Base-by-base conservation (phyloP, 768 basidiomycete genomes). In the Lactarius tabidus region DNA sequence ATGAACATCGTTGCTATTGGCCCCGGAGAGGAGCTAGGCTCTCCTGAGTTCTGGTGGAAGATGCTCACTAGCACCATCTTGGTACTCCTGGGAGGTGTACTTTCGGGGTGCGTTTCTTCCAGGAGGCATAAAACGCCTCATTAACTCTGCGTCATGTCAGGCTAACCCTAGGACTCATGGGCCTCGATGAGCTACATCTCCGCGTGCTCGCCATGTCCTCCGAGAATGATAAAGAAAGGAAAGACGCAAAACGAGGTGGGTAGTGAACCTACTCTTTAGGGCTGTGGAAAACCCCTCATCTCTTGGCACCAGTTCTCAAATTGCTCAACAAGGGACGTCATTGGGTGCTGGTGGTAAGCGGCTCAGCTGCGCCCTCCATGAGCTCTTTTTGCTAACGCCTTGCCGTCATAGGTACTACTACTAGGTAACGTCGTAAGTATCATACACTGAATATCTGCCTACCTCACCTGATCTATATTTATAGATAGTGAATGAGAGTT, bases 101-200 rank as follows among this genome's bases (percentile, higher is more conserved):
- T 98, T 73, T 92, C 95, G 15, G 95, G 95, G 95, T 91, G 64
- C 58, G 85, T 76, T 9, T 3, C 4, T 18, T 14, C 23, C 23
- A 12, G 5, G 17, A 20, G 10, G 6, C 3, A 23, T 6, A 38
- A 12, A 28, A 18, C 55, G 20, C 12, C 12, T n/a, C 31, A 15
- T 52, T 38, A 15, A n/a, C 36, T 39, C 62, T 18, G 29, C 33
- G 31, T 23, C 59, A n/a, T 43, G 59, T n/a, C 70, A 94, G 93
- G 3, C 77, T 97, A 60, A 97, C 95, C 0, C 85, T 97, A 33
- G 95, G 93, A 1, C 79, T 97, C 31, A 96, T 96, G 95, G 95
- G 95, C 1, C 82, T 95, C 20, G 94, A 97, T 68, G 91, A 94
- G 66, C 83, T 97, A 18, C 92, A 96, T 70, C 82, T 97, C 6